A percentile compares a stretch with the other conserved stretches of the same genome.
These are phyloP conservation scores for Pseudozyma hubeiensis DNA, from an alignment of 1,284 basidiomycete species.

Conservation along the genomic window DNA sequence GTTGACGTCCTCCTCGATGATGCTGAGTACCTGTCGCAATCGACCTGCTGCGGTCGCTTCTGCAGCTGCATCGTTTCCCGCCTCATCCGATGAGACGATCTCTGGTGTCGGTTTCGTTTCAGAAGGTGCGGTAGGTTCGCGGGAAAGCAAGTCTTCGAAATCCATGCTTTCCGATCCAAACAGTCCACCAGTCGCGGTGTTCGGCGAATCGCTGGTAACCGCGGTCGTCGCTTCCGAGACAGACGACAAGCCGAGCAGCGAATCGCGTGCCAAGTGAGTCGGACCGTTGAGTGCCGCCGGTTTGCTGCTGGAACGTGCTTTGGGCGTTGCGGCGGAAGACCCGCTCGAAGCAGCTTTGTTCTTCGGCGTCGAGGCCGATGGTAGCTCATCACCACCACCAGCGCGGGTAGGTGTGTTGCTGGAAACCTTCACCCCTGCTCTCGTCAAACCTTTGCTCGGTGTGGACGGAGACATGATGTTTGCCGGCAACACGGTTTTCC, in stretches of 20 bases:
- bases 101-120: background rate
- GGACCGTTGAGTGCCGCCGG: conserved; percentile 10
- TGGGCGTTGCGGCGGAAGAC: conserved; percentile 16
- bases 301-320: conserved; percentile 12
- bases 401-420: conserved; percentile 30
- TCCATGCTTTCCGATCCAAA: conserved; percentile 50
- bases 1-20: conserved; percentile 45
- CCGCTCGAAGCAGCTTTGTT: background rate
- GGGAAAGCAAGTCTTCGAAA: conserved; percentile 38
- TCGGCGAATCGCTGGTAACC: conserved; percentile 17
- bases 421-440: conserved; percentile 9
- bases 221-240: conserved; percentile 41
- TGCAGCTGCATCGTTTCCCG: conserved; percentile 7
- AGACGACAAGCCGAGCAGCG: conserved; percentile 40
- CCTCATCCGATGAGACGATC: background rate
- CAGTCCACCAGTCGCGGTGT: conserved; percentile 25
- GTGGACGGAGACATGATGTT: conserved; percentile 56
- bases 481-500: conserved; percentile 23
- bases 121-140: conserved; percentile 19
- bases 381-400: conserved; percentile 16
- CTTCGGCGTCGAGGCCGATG: conserved; percentile 38
- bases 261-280: conserved; percentile 27
- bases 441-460: conserved; percentile 45
- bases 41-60: conserved; percentile 27
- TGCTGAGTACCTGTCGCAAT: conserved; percentile 49